Conservation (phyloP, 495 filamentous ascomycete species). For the Neurospora sp. region DNA sequence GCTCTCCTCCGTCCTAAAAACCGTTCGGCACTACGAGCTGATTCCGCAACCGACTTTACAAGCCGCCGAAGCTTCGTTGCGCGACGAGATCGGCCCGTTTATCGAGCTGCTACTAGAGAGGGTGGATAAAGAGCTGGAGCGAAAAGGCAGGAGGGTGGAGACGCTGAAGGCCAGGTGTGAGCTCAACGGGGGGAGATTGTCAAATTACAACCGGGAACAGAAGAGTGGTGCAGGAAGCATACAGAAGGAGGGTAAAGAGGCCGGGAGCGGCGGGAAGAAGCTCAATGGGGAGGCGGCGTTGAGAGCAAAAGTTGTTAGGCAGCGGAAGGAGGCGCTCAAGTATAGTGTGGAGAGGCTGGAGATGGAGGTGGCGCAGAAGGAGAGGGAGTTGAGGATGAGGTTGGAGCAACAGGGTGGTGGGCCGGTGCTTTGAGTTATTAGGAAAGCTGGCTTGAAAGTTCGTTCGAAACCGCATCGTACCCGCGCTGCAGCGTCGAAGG, state of each 20-base stretch:
- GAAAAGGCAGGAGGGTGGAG: conserved; percentile 36
- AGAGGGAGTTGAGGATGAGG: conserved; percentile 37
- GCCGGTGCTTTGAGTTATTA: neutral
- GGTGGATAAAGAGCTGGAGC: conserved; percentile 35
- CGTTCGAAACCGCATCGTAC: neutral
- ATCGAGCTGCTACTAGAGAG: conserved; percentile 36
- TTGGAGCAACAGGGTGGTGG: conserved; percentile 18
- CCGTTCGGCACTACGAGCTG: conserved; percentile 43
- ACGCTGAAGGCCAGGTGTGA: conserved; percentile 37
- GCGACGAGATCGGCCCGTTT: conserved; percentile 40
- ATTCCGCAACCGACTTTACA: conserved; percentile 40
- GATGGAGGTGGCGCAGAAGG: conserved; percentile 40
- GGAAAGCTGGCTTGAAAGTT: neutral
- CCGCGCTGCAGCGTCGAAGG: neutral
- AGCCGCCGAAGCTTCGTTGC: conserved; percentile 37
- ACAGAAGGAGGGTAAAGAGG: neutral
- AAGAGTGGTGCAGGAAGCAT: neutral
- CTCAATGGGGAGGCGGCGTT: conserved; percentile 26
- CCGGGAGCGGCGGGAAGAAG: neutral
- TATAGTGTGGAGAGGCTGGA: conserved; percentile 41
- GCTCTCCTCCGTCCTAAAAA: conserved; percentile 34
- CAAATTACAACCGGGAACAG: conserved; percentile 6
- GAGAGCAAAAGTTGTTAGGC: conserved; percentile 26
- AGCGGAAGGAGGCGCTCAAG: conserved; percentile 34
- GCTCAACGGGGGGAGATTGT: conserved; percentile 35